Percentiles rank a stretch among this genome's conserved stretches.
Conservation (phyloP, 768 basidiomycete genomes). For the Lanmaoa rubissima region DNA sequence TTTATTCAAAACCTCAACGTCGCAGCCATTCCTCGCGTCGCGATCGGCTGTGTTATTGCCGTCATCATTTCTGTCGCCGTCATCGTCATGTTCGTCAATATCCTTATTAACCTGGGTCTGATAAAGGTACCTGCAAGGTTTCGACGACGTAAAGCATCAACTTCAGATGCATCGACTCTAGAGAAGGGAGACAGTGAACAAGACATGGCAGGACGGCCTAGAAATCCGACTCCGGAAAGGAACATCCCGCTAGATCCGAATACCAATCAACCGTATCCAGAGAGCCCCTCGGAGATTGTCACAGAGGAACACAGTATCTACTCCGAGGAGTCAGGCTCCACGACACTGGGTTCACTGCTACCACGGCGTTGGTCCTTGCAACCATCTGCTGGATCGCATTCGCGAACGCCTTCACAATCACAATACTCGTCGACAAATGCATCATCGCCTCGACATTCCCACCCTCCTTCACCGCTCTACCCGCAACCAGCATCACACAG, state of each 20-base stretch:
- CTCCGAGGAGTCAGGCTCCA: slow-evolving; percentile 35
- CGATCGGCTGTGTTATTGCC: slow-evolving; percentile 72
- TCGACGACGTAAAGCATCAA: slow-evolving; percentile 14
- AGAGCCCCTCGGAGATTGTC: slow-evolving; percentile 29
- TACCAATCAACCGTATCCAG: slow-evolving; percentile 44
- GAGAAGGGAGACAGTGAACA: slow-evolving; percentile 31
- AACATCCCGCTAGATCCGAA: slow-evolving; percentile 40
- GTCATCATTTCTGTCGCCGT: slow-evolving; percentile 71
- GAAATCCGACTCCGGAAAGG: slow-evolving; percentile 54
- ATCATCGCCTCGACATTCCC: slow-evolving; percentile 32
- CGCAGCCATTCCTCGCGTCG: slow-evolving; percentile 74
- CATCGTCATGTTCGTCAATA: slow-evolving; percentile 66
- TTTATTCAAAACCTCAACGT: slow-evolving; percentile 68
- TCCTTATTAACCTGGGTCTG: slow-evolving; percentile 49
- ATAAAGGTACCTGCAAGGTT: slow-evolving; percentile 20
- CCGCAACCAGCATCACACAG: slow-evolving; percentile 29
- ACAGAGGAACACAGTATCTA: slow-evolving; percentile 27
- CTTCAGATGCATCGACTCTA: slow-evolving; percentile 18
- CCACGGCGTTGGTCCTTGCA: slow-evolving; percentile 35
- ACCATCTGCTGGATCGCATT: slow-evolving; percentile 29
- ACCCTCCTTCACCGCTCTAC: slow-evolving; percentile 31
- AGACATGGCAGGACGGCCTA: slow-evolving; percentile 35
- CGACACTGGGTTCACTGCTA: slow-evolving; percentile 34
- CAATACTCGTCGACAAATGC: slow-evolving; percentile 30
- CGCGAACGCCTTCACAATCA: slow-evolving; percentile 32